These are phyloP conservation scores for Prunus kanzakura DNA, from an alignment of 306 rosid species.

Conservation along the genomic window DNA sequence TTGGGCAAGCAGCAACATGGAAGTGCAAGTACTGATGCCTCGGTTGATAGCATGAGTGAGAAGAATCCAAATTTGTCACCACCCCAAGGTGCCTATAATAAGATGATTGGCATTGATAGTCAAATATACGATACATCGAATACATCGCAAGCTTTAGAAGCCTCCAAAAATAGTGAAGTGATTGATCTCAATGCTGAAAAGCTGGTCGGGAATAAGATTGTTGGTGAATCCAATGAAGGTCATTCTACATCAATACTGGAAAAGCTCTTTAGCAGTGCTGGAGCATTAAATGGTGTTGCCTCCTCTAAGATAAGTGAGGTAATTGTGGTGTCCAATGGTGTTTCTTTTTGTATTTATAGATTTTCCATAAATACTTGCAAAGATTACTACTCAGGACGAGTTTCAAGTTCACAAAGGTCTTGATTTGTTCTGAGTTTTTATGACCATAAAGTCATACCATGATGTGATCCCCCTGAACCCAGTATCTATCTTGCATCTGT, in stretches of 20 bases:
- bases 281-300: conserved; percentile 41
- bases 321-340: conserved; percentile 18
- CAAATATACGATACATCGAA: conserved; percentile 42
- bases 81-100: conserved; percentile 42
- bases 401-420: not conserved
- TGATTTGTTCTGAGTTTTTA: not conserved
- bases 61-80: conserved; percentile 36
- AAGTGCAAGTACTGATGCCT: conserved; percentile 36
- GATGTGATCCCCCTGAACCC: not conserved
- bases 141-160: conserved; percentile 51
- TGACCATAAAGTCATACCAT: not conserved
- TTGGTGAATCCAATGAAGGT: conserved; percentile 39
- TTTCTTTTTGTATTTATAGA: not conserved
- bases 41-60: conserved; percentile 42
- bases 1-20: conserved; percentile 42
- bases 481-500: not conserved
- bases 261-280: conserved; percentile 64
- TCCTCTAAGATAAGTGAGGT: conserved; percentile 62
- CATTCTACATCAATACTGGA: conserved; percentile 63
- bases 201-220: conserved; percentile 40
- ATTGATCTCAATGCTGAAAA: conserved; percentile 45
- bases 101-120: conserved; percentile 35
- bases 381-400: not conserved
- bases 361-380: not conserved
- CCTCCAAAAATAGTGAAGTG: conserved; percentile 50